Base-by-base conservation (phyloP, 2,329 filamentous ascomycete species). In the Magnaporthiopsis incrustans region DNA sequence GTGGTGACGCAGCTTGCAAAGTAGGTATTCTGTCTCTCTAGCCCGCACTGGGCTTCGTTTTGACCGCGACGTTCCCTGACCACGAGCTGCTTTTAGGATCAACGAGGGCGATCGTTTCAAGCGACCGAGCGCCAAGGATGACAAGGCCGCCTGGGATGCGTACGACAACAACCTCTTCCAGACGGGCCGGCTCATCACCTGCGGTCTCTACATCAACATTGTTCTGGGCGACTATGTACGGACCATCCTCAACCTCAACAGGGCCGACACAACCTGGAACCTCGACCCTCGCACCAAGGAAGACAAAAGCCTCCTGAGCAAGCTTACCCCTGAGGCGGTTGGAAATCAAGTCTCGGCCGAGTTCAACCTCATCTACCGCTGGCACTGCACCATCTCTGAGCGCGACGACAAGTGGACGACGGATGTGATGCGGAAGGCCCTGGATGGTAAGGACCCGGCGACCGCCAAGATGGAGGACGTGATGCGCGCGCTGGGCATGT, bases 51-150 rank as follows among this genome's bases (percentile, higher is more conserved):
- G 4, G 18, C 44, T n/a, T 53, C 22, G 5, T 11, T 10, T n/a
- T n/a, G 2, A 15, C 38, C 18, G 38, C 18, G 15, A 15, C 11
- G 4, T 57, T 2, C 10, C 5, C 26, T 61, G 4, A 53, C 38
- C 1, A 22, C 11, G 8, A 2, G 18, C 15, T n/a, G 22, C 22
- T 81, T 84, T 1, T 5, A 75, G 78, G 33, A 90, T 91, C 73
- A 90, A 91, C 67, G 88, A 91, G 71, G 79, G 82, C 57, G 85
- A 82, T 1, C 83, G 86, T 18, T 91, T 88, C 71, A 38, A 38
- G 35, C 35, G 14, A 77, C 77, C 1, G 77, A 81, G 61, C 78
- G 7, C 61, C 62, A 63, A 70, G 0, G 69, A 74, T 33, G 73
- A 74, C 4, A 73, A 66, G n/a, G 59, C 11, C 18, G 77, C 76